These are phyloP conservation scores for Diplogelasinospora grovesii DNA, from an alignment of 495 filamentous ascomycete species.

Conservation along the genomic window DNA sequence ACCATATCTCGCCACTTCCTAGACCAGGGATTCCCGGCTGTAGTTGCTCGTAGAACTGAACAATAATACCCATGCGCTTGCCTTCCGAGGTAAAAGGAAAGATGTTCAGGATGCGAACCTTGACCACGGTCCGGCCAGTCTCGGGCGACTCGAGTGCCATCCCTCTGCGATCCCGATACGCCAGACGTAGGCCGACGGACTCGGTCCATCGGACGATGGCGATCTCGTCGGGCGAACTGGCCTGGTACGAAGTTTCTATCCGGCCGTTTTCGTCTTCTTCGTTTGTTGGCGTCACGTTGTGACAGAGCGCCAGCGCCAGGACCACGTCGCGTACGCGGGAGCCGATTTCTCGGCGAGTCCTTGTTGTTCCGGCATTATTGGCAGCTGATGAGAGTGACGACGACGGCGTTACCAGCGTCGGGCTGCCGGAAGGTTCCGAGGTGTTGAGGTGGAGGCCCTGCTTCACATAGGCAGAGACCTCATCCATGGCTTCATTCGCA, in stretches of 20 bases:
- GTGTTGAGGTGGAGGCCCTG: conserved; percentile 63
- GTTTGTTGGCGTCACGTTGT: conserved; percentile 90
- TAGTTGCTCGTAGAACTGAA: conserved; percentile 62
- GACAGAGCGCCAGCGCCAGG: conserved; percentile 85
- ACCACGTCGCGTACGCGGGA: conserved; percentile 86
- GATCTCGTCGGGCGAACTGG: conserved; percentile 95
- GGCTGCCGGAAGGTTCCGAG: conserved; percentile 25
- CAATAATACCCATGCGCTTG: conserved; percentile 97
- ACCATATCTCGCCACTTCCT: conserved; percentile 76
- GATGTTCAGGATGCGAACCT: conserved; percentile 84
- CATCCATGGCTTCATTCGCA: conserved; percentile 97
- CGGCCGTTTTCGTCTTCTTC: conserved; percentile 72
- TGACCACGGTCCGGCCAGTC: conserved; percentile 68
- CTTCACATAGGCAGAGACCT: conserved; percentile 76
- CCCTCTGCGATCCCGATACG: conserved; percentile 76
- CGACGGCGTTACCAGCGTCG: conserved; percentile 63
- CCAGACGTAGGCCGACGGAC: conserved; percentile 77
- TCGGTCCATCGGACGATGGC: conserved; percentile 97
- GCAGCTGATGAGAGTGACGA: conserved; percentile 55
- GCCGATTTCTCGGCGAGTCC: conserved; percentile 87
- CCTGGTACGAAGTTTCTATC: conserved; percentile 82
- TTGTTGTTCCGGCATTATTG: conserved; percentile 56
- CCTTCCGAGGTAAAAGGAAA: conserved; percentile 98
- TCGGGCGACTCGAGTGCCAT: conserved; percentile 78
- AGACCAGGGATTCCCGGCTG: conserved; percentile 33